phyloP scores from a whole-genome alignment of 768 basidiomycete species.

The Psilocybe tampanensis region DNA sequence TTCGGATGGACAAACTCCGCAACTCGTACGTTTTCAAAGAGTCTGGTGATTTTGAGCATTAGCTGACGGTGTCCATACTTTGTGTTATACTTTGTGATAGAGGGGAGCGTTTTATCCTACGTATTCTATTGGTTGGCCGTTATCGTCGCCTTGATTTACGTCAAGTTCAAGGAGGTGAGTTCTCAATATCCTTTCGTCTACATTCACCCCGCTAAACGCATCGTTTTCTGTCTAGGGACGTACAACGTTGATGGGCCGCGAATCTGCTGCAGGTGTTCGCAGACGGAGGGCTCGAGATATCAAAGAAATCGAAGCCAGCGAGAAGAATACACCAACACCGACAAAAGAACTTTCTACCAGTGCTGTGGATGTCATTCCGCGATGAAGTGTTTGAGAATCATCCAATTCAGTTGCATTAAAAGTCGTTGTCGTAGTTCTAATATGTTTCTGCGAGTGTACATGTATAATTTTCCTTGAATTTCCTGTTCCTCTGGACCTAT shows the following conservation, averaged over 20 bases:
- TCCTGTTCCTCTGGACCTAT: neutral
- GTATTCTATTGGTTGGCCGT: constrained; percentile 92
- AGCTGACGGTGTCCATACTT: neutral
- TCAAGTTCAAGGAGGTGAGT: constrained; percentile 67
- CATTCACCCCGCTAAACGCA: neutral
- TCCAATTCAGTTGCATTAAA: neutral
- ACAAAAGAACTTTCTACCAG: neutral
- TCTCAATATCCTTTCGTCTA: neutral
- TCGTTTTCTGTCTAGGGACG: constrained; percentile 50
- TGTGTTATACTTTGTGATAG: constrained; percentile 33
- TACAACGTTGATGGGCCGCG: constrained; percentile 57
- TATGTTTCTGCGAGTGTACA: neutral
- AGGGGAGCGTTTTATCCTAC: constrained; percentile 84
- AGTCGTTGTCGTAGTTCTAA: neutral
- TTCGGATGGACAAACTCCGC: constrained; percentile 91
- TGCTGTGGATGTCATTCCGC: constrained; percentile 13
- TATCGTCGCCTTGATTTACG: constrained; percentile 61
- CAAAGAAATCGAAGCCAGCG: constrained; percentile 8
- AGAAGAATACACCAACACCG: neutral
- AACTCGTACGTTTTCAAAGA: constrained; percentile 45
- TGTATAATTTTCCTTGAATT: no score
- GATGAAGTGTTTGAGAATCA: neutral
- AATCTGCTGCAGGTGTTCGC: constrained; percentile 47
- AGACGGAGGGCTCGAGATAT: constrained; percentile 13
- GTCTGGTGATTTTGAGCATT: neutral